These are phyloP conservation scores for Amoebophrya sp. DNA, from an alignment of 169 alveolate genomes.

Conservation along the genomic window DNA sequence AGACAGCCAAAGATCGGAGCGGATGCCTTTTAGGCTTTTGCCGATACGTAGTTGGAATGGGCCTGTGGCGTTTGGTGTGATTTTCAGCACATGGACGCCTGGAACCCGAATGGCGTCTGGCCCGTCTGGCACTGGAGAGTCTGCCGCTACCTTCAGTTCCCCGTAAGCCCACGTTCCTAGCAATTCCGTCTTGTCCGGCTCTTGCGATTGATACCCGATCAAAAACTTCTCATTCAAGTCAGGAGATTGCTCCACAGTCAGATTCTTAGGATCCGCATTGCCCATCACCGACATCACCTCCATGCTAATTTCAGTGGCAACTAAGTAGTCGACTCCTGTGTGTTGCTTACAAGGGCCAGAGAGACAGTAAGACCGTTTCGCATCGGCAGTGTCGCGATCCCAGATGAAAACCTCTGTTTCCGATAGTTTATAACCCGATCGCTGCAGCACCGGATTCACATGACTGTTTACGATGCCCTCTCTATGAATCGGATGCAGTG, in stretches of 20 bases:
- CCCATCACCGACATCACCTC: not conserved
- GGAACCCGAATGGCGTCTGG: too few species aligned
- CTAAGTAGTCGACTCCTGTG: not conserved
- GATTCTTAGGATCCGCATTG: not conserved
- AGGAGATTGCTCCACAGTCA: not conserved
- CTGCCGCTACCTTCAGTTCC: too few species aligned
- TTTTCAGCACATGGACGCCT: not conserved
- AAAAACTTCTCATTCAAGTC: not conserved
- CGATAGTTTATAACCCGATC: not conserved
- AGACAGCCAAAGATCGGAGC: not conserved
- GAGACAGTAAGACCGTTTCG: conserved; percentile 4
- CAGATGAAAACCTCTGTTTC: not conserved
- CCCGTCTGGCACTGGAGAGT: too few species aligned
- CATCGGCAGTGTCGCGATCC: not conserved
- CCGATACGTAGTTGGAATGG: conserved; percentile 8
- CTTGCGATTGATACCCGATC: conserved; percentile 3
- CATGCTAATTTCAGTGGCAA: not conserved
- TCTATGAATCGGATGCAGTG: not conserved
- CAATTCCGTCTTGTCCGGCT: not conserved
- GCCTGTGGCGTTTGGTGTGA: not conserved
- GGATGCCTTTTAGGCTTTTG: not conserved
- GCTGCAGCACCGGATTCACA: not conserved
- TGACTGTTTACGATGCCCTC: not conserved
- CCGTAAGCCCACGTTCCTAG: not conserved
- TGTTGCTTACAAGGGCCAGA: not conserved